Evolutionary conservation across 1,284 basidiomycete genomes (phyloP).

Genomic region (Melampsora allii-populina): DNA sequence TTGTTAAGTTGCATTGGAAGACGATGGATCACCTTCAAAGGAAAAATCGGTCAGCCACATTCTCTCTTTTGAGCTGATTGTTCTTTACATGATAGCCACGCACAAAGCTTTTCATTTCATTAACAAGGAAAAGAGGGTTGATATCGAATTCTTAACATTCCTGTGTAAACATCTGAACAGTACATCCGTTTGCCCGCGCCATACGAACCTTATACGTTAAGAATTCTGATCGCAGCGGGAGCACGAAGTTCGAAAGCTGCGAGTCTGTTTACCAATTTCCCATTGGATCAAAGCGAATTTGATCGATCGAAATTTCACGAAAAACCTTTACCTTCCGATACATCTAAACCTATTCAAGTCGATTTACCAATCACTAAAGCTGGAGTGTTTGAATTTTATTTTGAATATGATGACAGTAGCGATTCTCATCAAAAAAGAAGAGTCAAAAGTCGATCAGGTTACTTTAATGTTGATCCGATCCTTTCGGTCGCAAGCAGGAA

Average conservation of each 20-base stretch:
- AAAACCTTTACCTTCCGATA: slow-evolving; percentile 71
- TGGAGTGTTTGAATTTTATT: slow-evolving; percentile 87
- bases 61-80: too few species aligned
- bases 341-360: slow-evolving; percentile 82
- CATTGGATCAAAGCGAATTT: slow-evolving; percentile 81
- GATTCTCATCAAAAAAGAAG: slow-evolving; percentile 56
- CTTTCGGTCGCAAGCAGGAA: slow-evolving; percentile 69
- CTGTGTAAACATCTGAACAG: slow-evolving; percentile 56
- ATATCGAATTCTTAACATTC: slow-evolving; percentile 21
- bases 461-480: slow-evolving; percentile 91
- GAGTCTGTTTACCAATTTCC: slow-evolving; percentile 89
- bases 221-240: slow-evolving; percentile 82
- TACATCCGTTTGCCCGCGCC: slow-evolving; percentile 90
- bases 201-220: slow-evolving; percentile 72
- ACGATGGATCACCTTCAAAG: slow-evolving; percentile 82
- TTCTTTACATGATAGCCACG: too few species aligned
- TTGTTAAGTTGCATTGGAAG: slow-evolving; percentile 55
- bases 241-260: slow-evolving; percentile 82
- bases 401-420: slow-evolving; percentile 69
- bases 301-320: slow-evolving; percentile 71
- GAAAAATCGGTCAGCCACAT: slow-evolving; percentile 66
- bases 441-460: slow-evolving; percentile 75
- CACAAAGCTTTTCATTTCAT: too few species aligned
- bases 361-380: slow-evolving; percentile 92
- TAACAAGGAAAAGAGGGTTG: too few species aligned